Conservation (phyloP, 441 rosid genomes). For the Croton laevigatus region DNA sequence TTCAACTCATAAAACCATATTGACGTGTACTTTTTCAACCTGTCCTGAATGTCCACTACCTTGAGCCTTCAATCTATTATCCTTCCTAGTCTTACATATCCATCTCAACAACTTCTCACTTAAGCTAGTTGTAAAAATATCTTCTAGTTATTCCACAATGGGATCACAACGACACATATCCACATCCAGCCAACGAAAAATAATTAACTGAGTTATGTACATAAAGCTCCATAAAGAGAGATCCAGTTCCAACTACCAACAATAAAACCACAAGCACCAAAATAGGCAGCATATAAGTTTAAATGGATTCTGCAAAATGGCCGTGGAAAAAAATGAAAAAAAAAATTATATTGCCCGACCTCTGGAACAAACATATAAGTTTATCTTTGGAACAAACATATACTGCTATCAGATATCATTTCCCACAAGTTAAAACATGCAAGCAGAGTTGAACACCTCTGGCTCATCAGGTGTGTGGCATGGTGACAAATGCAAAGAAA, state of each 20-base stretch:
- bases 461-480: neutral
- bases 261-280: neutral
- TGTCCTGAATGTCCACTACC: neutral
- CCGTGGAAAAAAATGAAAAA: neutral
- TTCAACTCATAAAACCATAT: neutral
- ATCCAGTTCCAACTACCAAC: neutral
- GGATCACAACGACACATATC: neutral
- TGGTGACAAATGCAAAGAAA: neutral
- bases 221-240: neutral
- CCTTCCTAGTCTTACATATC: neutral
- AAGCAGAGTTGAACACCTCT: neutral
- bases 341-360: neutral
- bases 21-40: neutral
- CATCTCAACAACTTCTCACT: neutral
- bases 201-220: neutral
- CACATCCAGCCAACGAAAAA: neutral
- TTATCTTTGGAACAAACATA: neutral
- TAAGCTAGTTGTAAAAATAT: neutral
- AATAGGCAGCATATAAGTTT: neutral
- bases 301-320: conserved; percentile 3
- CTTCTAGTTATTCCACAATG: neutral
- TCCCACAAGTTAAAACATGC: neutral
- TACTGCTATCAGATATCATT: conserved; percentile 4
- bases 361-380: too few species aligned
- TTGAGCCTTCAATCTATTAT: neutral